These are phyloP conservation scores for Pyropia haitanensis DNA, from an alignment of 23 red algal species.

Conservation along the genomic window DNA sequence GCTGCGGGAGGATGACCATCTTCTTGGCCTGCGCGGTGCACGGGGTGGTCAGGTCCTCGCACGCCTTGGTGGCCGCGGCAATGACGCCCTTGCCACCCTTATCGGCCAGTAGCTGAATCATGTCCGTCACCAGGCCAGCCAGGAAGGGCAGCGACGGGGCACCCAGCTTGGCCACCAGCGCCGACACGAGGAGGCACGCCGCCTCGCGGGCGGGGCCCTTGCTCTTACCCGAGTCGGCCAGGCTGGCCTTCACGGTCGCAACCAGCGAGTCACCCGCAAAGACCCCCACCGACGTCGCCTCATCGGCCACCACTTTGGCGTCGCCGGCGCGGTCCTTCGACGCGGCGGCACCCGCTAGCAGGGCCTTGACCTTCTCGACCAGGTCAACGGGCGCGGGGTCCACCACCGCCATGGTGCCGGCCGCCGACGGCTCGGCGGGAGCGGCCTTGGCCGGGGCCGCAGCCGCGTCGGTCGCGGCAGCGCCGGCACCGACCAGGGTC, in stretches of 20 bases:
- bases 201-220: slow-evolving; percentile 36
- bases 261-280: neutral
- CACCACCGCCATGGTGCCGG: too few species aligned
- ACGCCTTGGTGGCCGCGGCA: slow-evolving; percentile 19
- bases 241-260: slow-evolving; percentile 5
- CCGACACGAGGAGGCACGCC: slow-evolving; percentile 18
- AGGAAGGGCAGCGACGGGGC: slow-evolving; percentile 26
- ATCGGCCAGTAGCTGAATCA: slow-evolving; percentile 54
- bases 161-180: slow-evolving; percentile 13
- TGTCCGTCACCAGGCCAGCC: slow-evolving; percentile 12
- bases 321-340: too few species aligned
- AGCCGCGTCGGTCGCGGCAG: too few species aligned
- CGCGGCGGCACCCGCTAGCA: too few species aligned
- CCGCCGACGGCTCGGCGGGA: too few species aligned
- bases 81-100: slow-evolving; percentile 51
- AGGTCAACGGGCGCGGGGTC: too few species aligned
- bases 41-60: slow-evolving; percentile 20
- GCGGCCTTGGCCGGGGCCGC: too few species aligned
- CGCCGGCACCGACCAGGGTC: too few species aligned
- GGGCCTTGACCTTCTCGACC: too few species aligned
- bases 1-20: slow-evolving; percentile 23
- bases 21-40: slow-evolving; percentile 50
- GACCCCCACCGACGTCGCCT: too few species aligned
- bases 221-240: slow-evolving; percentile 68
- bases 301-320: too few species aligned